phyloP scores from a whole-genome alignment of 1,139 yeast genomes.

The Debaryomyces psychrophilus region DNA sequence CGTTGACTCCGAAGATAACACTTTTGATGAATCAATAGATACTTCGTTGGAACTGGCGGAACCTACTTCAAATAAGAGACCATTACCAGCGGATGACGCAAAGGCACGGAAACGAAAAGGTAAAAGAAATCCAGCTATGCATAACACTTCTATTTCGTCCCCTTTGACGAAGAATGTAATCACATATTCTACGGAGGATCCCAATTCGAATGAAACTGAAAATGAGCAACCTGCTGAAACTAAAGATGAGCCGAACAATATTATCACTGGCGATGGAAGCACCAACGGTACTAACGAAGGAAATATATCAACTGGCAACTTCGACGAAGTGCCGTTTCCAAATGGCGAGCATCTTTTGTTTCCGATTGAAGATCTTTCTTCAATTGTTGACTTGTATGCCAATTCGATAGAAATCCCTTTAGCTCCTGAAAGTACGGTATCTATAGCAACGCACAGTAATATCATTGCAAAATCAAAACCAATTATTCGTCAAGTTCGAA shows the following conservation, averaged over 20 bases:
- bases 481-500: slow-evolving; percentile 33
- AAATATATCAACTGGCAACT: not conserved
- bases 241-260: not conserved
- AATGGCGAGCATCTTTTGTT: slow-evolving; percentile 20
- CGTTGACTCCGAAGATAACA: slow-evolving; percentile 20
- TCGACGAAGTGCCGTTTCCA: slow-evolving; percentile 2
- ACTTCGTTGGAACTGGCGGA: slow-evolving; percentile 10
- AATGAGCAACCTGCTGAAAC: not conserved
- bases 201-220: slow-evolving; percentile 2
- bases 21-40: slow-evolving; percentile 10
- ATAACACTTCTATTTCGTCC: slow-evolving; percentile 19
- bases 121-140: slow-evolving; percentile 14
- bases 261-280: not conserved
- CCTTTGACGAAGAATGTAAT: slow-evolving; percentile 22
- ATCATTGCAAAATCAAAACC: slow-evolving; percentile 32
- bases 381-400: slow-evolving; percentile 16
- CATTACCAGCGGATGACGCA: slow-evolving; percentile 13
- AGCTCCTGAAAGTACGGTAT: slow-evolving; percentile 19
- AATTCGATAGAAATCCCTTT: slow-evolving; percentile 13
- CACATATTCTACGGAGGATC: slow-evolving; percentile 7
- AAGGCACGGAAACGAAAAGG: slow-evolving; percentile 14
- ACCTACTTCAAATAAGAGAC: slow-evolving; percentile 14
- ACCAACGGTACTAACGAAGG: not conserved
- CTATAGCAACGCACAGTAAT: slow-evolving; percentile 26
- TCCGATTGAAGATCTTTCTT: slow-evolving; percentile 26